Conservation (phyloP, 257 asterid genomes). For the Petrea volubilis region DNA sequence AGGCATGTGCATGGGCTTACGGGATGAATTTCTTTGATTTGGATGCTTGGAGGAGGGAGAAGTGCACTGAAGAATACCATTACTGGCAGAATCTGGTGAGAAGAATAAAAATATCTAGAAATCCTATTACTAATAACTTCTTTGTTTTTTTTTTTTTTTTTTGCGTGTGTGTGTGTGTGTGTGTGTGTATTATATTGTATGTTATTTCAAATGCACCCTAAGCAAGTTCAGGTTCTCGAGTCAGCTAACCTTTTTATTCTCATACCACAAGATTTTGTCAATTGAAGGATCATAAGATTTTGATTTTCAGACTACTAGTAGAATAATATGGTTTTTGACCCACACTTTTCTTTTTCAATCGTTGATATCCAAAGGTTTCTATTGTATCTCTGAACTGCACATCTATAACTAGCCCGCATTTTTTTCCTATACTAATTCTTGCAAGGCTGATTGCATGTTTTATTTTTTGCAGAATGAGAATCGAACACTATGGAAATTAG, state of each 20-base stretch:
- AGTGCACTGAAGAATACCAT: slow-evolving; percentile 77
- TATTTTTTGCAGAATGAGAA: slow-evolving; percentile 61
- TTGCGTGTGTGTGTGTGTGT: neutral
- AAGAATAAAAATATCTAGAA: neutral
- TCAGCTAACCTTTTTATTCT: neutral
- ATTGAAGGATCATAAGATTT: neutral
- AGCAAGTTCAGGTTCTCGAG: neutral
- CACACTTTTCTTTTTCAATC: neutral
- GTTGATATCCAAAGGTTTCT: neutral
- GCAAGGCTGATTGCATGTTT: slow-evolving; percentile 10
- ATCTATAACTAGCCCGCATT: neutral
- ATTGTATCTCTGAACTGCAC: neutral
- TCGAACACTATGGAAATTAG: slow-evolving; percentile 86
- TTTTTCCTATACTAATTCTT: neutral
- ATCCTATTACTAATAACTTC: neutral
- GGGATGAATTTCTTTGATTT: slow-evolving; percentile 85
- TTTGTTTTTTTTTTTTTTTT: neutral
- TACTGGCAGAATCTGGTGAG: slow-evolving; percentile 80
- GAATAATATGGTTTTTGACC: neutral
- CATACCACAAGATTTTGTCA: neutral
- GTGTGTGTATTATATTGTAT: neutral
- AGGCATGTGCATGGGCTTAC: slow-evolving; percentile 91
- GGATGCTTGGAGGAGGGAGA: slow-evolving; percentile 86
- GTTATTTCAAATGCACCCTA: neutral
- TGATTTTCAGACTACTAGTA: neutral